Evolutionary conservation across 345 rosid species (phyloP).

Genomic region (Brassica nigra): DNA sequence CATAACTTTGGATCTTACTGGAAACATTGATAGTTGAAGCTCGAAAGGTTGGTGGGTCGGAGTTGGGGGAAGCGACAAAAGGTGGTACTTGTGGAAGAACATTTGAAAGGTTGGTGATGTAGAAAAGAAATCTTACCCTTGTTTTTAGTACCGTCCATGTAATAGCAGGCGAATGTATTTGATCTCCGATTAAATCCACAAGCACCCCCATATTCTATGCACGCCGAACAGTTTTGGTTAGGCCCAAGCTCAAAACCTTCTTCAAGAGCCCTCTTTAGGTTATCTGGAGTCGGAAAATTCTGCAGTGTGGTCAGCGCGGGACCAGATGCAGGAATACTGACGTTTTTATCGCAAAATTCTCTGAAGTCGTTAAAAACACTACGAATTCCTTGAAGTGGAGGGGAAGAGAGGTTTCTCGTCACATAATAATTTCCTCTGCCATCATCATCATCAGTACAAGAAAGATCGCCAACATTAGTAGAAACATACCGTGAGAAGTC

Average conservation of each 20-base stretch:
- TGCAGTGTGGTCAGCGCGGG: not conserved
- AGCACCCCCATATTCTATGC: slow-evolving; percentile 21
- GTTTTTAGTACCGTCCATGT: not conserved
- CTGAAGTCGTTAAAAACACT: not conserved
- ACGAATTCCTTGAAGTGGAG: not conserved
- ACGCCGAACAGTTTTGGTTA: slow-evolving; percentile 3
- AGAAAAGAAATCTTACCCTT: not conserved
- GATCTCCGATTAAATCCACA: slow-evolving; percentile 36
- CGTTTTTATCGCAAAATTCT: not conserved
- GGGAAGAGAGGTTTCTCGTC: not conserved
- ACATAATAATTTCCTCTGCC: not conserved
- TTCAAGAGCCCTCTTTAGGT: slow-evolving; percentile 21
- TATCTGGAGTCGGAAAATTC: fast-evolving
- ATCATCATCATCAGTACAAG: not conserved
- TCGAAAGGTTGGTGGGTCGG: too few relatives aligned
- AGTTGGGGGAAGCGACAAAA: not conserved
- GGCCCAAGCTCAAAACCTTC: slow-evolving; percentile 1
- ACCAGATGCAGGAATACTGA: slow-evolving; percentile 16
- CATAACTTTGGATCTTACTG: not conserved
- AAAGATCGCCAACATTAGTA: not conserved
- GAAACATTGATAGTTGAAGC: too few relatives aligned
- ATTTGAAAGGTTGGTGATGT: not conserved
- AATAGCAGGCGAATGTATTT: slow-evolving; percentile 32
- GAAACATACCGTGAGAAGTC: not conserved
- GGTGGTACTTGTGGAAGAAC: not conserved